Evolutionary conservation across 371 early-diverging fungal genomes (phyloP).

Genomic region (Capillidium rhysosporum): DNA sequence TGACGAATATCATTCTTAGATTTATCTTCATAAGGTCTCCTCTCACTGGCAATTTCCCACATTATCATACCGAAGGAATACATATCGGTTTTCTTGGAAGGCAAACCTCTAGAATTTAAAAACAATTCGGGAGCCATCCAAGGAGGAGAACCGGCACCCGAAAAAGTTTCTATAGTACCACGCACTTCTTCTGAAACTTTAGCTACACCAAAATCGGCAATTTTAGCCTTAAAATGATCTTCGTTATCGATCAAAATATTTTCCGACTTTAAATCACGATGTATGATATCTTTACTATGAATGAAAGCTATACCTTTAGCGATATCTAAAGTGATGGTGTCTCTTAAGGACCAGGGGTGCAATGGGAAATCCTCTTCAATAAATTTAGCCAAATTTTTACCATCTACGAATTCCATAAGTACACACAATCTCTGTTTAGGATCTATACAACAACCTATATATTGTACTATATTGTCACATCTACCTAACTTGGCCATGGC

Average conservation of each 20-base stretch:
- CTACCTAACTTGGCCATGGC: constrained; percentile 1
- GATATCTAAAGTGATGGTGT: constrained; percentile 40
- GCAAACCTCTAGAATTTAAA: constrained; percentile 1
- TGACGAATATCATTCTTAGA: constrained; percentile 2
- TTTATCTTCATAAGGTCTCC: constrained; percentile 1
- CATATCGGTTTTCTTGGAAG: constrained; percentile 5
- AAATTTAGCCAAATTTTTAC: constrained; percentile 6
- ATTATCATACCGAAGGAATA: constrained; percentile 6
- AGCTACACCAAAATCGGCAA: constrained; percentile 78
- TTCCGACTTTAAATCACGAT: constrained; percentile 80
- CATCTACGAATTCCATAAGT: constrained; percentile 3
- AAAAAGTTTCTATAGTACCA: constrained; percentile 6
- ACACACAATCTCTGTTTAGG: constrained; percentile 2
- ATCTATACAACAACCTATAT: constrained; percentile 4
- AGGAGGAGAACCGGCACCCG: constrained; percentile 2
- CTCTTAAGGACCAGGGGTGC: constrained; percentile 4
- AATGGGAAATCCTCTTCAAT: constrained; percentile 4
- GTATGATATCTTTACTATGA: constrained; percentile 66
- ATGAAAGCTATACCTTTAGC: constrained; percentile 66
- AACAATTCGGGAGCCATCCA: constrained; percentile 7
- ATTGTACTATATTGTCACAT: constrained; percentile 4
- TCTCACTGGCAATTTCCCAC: constrained; percentile 6
- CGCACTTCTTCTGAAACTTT: constrained; percentile 31
- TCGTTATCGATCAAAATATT: constrained; percentile 58
- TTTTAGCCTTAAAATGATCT: constrained; percentile 37